These are phyloP conservation scores for Discostella pseudostelligera DNA, from an alignment of 108 stramenopile genomes.

Conservation along the genomic window DNA sequence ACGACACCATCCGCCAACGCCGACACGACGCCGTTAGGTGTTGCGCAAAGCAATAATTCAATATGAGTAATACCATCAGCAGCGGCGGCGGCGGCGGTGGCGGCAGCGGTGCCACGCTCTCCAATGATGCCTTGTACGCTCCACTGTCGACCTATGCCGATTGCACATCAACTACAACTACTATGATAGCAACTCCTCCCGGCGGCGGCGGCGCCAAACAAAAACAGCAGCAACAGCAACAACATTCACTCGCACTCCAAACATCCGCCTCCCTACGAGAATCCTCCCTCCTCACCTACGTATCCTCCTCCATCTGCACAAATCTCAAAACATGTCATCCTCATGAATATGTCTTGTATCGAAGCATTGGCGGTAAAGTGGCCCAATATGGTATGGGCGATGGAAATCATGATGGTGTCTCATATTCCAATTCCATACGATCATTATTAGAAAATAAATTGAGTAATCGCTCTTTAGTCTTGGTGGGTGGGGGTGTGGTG, in stretches of 20 bases:
- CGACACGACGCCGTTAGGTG: too few species aligned
- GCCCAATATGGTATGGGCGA: slow-evolving; percentile 30
- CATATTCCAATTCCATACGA: neutral
- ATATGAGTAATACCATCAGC: too few species aligned
- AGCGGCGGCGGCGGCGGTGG: neutral
- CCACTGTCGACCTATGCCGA: slow-evolving; percentile 25
- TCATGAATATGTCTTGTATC: slow-evolving; percentile 13
- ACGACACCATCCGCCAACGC: too few species aligned
- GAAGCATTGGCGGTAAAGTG: slow-evolving; percentile 10
- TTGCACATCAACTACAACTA: neutral
- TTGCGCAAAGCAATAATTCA: too few species aligned
- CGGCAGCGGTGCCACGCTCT: slow-evolving; percentile 17
- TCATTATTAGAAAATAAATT: slow-evolving; percentile 24
- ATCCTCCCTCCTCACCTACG: slow-evolving; percentile 26
- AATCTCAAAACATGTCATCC: slow-evolving; percentile 28
- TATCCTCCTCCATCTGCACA: slow-evolving; percentile 5
- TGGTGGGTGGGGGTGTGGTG: slow-evolving; percentile 33
- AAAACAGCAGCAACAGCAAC: slow-evolving; percentile 9
- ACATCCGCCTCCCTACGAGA: slow-evolving; percentile 28
- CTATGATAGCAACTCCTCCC: neutral
- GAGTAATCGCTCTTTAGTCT: slow-evolving; percentile 36
- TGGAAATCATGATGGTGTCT: neutral
- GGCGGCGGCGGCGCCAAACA: neutral
- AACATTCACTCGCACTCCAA: slow-evolving; percentile 40
- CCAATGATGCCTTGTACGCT: slow-evolving; percentile 41